Conservation (phyloP, 2,329 filamentous ascomycete genomes). For the Didymella segeticola region DNA sequence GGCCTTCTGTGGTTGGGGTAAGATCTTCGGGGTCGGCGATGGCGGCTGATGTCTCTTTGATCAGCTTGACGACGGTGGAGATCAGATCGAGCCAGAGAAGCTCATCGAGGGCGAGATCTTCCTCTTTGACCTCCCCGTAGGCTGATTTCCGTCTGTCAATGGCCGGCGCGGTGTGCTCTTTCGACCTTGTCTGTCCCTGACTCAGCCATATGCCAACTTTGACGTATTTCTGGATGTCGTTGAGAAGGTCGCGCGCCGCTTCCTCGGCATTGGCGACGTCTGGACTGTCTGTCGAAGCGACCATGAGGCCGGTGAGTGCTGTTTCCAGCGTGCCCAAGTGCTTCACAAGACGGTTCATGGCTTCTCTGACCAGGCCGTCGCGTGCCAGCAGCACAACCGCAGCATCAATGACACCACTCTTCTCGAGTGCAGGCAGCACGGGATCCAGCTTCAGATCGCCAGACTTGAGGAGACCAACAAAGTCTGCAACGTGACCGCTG, state of each 20-base stretch:
- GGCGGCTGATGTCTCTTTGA: conserved; percentile 54
- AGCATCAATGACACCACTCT: conserved; percentile 88
- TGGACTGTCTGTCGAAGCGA: conserved; percentile 63
- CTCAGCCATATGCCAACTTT: conserved; percentile 96
- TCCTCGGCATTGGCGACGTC: conserved; percentile 67
- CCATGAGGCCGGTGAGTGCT: conserved; percentile 75
- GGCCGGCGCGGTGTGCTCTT: conserved; percentile 42
- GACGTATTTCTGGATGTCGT: conserved; percentile 84
- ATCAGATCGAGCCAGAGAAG: conserved; percentile 71
- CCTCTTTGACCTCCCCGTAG: conserved; percentile 57
- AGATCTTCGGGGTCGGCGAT: conserved; percentile 54
- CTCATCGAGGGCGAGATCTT: conserved; percentile 67
- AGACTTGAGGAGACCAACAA: conserved; percentile 76
- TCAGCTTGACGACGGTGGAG: conserved; percentile 64
- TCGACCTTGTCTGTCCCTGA: conserved; percentile 77
- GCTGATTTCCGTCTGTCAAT: conserved; percentile 47
- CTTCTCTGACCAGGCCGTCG: conserved; percentile 81
- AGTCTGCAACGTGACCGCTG: conserved; percentile 81
- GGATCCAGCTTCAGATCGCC: conserved; percentile 80
- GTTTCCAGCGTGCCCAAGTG: conserved; percentile 83
- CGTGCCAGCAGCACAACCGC: conserved; percentile 89
- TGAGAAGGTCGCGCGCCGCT: conserved; percentile 75
- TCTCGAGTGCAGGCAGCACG: conserved; percentile 86
- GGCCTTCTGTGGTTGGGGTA: conserved; percentile 29
- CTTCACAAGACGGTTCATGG: conserved; percentile 82